These are phyloP conservation scores for Fusarium sp. DNA, from an alignment of 2,329 filamentous ascomycete species.

Conservation along the genomic window DNA sequence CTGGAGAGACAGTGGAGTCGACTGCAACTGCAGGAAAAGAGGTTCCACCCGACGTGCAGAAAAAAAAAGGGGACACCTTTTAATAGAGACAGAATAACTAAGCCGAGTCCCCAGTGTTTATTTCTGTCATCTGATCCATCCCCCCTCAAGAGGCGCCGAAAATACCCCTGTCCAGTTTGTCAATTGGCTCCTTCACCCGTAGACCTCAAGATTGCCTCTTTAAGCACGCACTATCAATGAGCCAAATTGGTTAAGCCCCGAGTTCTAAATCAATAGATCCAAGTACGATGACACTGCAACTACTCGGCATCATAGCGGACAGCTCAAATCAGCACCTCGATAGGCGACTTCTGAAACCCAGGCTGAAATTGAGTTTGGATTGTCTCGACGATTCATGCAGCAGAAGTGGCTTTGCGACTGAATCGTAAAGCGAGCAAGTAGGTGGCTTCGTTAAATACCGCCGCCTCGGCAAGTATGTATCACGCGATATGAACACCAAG, in stretches of 20 bases:
- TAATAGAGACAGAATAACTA: slow-evolving; percentile 8
- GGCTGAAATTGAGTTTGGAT: neutral
- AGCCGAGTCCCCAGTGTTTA: too few species aligned
- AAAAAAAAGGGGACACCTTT: neutral
- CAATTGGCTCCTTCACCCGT: slow-evolving; percentile 25
- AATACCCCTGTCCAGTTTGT: neutral
- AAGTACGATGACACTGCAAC: neutral
- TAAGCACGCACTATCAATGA: slow-evolving; percentile 1
- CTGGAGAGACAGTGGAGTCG: slow-evolving; percentile 17
- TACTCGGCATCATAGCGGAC: slow-evolving; percentile 2
- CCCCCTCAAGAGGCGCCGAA: neutral
- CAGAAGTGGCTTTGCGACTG: slow-evolving; percentile 1
- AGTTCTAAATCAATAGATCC: slow-evolving; percentile 14
- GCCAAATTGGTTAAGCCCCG: slow-evolving; percentile 12
- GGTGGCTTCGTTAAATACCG: slow-evolving; percentile 10
- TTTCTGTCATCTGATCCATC: neutral
- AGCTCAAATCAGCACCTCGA: neutral
- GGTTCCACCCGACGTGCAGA: neutral
- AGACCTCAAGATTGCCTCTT: slow-evolving; percentile 19
- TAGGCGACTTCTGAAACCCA: neutral
- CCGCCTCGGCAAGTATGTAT: slow-evolving; percentile 1
- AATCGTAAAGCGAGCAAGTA: neutral
- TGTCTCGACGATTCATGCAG: slow-evolving; percentile 4
- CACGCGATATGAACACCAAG: slow-evolving; percentile 3
- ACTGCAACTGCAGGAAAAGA: slow-evolving; percentile 1